phyloP scores from a whole-genome alignment of 129 eudicot species.

The Ambrosia trifida region DNA sequence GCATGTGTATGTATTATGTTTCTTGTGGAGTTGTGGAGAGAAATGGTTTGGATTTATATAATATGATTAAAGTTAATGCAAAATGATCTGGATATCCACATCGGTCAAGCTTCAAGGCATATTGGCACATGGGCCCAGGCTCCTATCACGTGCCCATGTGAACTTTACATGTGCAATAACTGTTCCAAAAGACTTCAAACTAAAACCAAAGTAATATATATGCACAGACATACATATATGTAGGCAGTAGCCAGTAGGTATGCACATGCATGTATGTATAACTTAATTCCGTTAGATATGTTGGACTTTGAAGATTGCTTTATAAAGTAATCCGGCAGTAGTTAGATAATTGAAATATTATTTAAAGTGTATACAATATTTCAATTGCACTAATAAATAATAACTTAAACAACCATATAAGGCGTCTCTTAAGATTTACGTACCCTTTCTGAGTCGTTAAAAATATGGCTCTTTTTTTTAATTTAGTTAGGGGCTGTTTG shows the following conservation, averaged over 20 bases:
- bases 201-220: constrained; percentile 16
- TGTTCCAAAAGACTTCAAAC: constrained; percentile 8
- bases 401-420: too few species aligned
- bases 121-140: constrained; percentile 44
- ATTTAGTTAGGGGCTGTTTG: too few species aligned
- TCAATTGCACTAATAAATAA: too few species aligned
- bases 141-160: constrained; percentile 59
- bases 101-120: constrained; percentile 30
- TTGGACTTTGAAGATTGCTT: constrained; percentile 3
- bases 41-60: constrained; percentile 41
- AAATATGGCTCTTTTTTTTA: too few species aligned
- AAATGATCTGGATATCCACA: constrained; percentile 11
- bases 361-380: too few species aligned
- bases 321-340: too few species aligned
- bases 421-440: too few species aligned
- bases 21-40: too few species aligned
- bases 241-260: not conserved
- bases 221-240: not conserved
- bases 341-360: too few species aligned
- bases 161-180: constrained; percentile 35
- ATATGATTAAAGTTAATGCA: constrained; percentile 32
- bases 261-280: not conserved
- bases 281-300: not conserved
- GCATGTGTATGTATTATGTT: constrained; percentile 30
- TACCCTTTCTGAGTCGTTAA: too few species aligned